Base-by-base conservation (phyloP, 768 basidiomycete species). In the Chalciporus sphaerocephalus region DNA sequence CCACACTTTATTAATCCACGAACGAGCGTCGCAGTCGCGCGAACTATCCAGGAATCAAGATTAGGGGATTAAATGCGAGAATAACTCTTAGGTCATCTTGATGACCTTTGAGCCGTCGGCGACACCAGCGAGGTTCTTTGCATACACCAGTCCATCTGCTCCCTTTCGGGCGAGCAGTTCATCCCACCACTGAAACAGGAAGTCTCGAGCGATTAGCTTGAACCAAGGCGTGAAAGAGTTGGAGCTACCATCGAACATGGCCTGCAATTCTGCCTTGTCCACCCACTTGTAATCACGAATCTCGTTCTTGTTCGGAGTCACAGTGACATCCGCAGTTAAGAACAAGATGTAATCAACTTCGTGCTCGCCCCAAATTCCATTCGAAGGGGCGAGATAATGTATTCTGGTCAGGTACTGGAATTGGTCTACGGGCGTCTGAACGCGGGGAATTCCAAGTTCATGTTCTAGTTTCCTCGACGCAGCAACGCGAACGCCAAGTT, bases 281-380 rank as follows among this genome's bases (percentile, higher is more conserved):
- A 98, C 95, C 66, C 95, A 99, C 60, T 85, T 88, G 62, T 85
- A 66, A 63, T 89, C 92, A 22, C 83, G 83, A 48, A 99, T 93
- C 69, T 99, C 96, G 62, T 98, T 99, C 37, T 58, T 58, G 65
- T 96, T 97, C 10, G 91, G 77, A 15, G 70, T 75, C 23, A 94
- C 83, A 17, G 78, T 80, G 27, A 98, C 95, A 57, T 96, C 81
- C 28, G 84, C 82, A 5, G 95, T 93, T 51, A 92, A 56, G 78
- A 99, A 98, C 45, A 99, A 73, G 57, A 99, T 98, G 65, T 98
- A 98, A 66, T 99, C 96, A 51, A 99, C 96, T 82, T 99, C 96
- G 56, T 99, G 96, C 66, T 99, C 96, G 35, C 96, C 96, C 96
- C 96, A 98, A 59, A 86, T 70, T 4, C 88, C 93, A 64, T 87